Percentiles rank a stretch among this genome's conserved stretches.
These are phyloP conservation scores for Metarhizium humberi DNA, from an alignment of 2,329 filamentous ascomycete species.

Conservation along the genomic window DNA sequence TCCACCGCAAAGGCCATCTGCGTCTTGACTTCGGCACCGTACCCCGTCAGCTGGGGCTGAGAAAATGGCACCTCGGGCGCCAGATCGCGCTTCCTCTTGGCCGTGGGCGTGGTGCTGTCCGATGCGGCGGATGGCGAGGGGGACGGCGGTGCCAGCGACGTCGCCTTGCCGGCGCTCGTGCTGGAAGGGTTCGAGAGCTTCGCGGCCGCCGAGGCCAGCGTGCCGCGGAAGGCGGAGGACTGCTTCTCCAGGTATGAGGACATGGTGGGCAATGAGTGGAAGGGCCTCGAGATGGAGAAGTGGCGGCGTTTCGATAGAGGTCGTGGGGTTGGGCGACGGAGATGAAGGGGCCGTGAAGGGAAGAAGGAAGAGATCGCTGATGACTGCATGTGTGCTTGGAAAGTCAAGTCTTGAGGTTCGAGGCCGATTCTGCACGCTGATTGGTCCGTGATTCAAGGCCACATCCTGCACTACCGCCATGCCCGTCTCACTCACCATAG, in stretches of 20 bases:
- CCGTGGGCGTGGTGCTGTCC: conserved; percentile 53
- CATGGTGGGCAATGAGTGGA: conserved; percentile 30
- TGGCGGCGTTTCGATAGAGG: background rate
- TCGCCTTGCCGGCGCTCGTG: conserved; percentile 27
- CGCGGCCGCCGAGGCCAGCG: conserved; percentile 52
- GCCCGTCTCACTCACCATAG: too few relatives aligned
- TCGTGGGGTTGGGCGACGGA: background rate
- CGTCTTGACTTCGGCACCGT: conserved; percentile 72
- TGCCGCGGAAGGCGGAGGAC: conserved; percentile 52
- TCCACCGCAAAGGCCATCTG: conserved; percentile 83
- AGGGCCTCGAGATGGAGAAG: background rate
- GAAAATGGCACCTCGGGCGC: conserved; percentile 54
- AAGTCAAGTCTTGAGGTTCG: too few relatives aligned
- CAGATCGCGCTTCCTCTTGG: conserved; percentile 50
- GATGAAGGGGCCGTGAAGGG: background rate
- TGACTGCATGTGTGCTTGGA: too few relatives aligned
- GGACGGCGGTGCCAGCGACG: conserved; percentile 46
- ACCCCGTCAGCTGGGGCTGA: conserved; percentile 66
- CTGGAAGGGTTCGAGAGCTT: conserved; percentile 48
- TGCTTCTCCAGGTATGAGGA: conserved; percentile 57
- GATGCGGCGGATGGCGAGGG: conserved; percentile 51
- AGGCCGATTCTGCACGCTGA: background rate
- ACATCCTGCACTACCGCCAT: too few relatives aligned
- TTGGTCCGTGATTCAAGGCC: background rate
- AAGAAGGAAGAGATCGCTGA: background rate